phyloP scores from a whole-genome alignment of 352 stramenopile species.

The Blastocystis sp. region DNA sequence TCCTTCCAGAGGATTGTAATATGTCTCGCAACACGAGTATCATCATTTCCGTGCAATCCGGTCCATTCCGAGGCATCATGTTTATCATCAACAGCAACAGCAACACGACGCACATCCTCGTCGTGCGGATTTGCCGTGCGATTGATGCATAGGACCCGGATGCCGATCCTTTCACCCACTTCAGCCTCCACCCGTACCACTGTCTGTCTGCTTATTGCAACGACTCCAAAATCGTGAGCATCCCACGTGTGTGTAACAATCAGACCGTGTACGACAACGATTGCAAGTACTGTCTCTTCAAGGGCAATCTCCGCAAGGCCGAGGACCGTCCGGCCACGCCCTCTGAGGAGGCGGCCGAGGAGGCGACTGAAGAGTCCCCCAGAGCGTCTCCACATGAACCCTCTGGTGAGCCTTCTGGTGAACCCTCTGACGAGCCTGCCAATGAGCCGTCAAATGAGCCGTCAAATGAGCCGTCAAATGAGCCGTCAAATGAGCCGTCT shows the following conservation, averaged over 20 bases:
- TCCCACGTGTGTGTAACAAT: neutral
- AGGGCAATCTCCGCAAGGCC: slow-evolving; percentile 29
- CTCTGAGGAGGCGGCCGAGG: neutral
- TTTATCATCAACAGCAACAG: slow-evolving; percentile 45
- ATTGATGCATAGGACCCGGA: slow-evolving; percentile 24
- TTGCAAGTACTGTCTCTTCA: slow-evolving; percentile 64
- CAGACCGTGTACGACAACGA: slow-evolving; percentile 61
- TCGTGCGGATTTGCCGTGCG: neutral
- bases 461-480: too few relatives aligned
- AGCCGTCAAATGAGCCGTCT: too few relatives aligned
- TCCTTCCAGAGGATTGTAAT: slow-evolving; percentile 51
- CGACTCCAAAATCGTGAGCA: neutral
- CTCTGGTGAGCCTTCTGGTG: too few relatives aligned
- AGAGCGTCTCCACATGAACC: too few relatives aligned
- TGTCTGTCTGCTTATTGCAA: slow-evolving; percentile 44
- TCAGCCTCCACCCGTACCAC: slow-evolving; percentile 50
- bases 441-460: too few relatives aligned
- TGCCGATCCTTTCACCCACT: slow-evolving; percentile 16
- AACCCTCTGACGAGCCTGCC: too few relatives aligned
- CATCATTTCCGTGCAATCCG: slow-evolving; percentile 36
- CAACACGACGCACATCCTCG: slow-evolving; percentile 36
- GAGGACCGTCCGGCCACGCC: neutral
- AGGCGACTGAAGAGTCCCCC: too few relatives aligned
- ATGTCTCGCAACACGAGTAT: slow-evolving; percentile 49
- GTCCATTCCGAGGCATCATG: slow-evolving; percentile 47